These are phyloP conservation scores for Mycena galericulata DNA, from an alignment of 768 basidiomycete genomes.

Conservation along the genomic window DNA sequence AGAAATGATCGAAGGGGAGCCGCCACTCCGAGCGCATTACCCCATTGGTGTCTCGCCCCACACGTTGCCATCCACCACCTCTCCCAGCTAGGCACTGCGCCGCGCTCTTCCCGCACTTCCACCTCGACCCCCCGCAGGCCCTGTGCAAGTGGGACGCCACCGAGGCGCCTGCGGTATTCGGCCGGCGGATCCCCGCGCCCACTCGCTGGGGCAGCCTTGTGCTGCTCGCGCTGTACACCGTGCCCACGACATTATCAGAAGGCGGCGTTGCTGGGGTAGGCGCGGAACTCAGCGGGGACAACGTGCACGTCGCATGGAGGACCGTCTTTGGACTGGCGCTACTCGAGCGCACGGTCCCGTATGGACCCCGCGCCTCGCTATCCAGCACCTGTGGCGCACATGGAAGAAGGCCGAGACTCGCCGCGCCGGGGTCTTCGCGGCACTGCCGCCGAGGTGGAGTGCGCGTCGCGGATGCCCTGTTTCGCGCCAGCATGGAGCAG, in stretches of 20 bases:
- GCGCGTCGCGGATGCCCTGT: slow-evolving; percentile 42
- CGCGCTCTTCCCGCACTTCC: slow-evolving; percentile 25
- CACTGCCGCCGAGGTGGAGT: slow-evolving; percentile 46
- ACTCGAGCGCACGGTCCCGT: slow-evolving; percentile 46
- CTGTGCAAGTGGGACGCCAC: slow-evolving; percentile 18
- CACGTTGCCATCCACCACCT: too few relatives aligned
- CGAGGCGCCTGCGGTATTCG: slow-evolving; percentile 12
- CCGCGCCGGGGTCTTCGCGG: slow-evolving; percentile 43
- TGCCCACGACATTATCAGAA: slow-evolving; percentile 9
- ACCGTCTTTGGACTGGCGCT: slow-evolving; percentile 55
- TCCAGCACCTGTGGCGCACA: slow-evolving; percentile 52
- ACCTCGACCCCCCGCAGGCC: neutral
- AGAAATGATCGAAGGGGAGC: slow-evolving; percentile 99
- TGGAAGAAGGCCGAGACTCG: slow-evolving; percentile 48
- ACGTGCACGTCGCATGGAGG: slow-evolving; percentile 47
- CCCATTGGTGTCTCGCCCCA: too few relatives aligned
- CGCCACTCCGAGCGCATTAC: slow-evolving; percentile 95
- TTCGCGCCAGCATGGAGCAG: slow-evolving; percentile 38
- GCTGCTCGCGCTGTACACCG: slow-evolving; percentile 49
- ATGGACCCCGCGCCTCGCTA: slow-evolving; percentile 11
- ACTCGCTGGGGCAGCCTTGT: slow-evolving; percentile 58
- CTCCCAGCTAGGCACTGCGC: slow-evolving; percentile 23
- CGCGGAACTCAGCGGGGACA: neutral
- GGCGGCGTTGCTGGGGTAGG: neutral
- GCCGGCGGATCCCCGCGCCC: neutral